Percentiles rank a stretch among this genome's conserved stretches.
Conservation (phyloP, 306 rosid species). For the Spatholobus suberectus region DNA sequence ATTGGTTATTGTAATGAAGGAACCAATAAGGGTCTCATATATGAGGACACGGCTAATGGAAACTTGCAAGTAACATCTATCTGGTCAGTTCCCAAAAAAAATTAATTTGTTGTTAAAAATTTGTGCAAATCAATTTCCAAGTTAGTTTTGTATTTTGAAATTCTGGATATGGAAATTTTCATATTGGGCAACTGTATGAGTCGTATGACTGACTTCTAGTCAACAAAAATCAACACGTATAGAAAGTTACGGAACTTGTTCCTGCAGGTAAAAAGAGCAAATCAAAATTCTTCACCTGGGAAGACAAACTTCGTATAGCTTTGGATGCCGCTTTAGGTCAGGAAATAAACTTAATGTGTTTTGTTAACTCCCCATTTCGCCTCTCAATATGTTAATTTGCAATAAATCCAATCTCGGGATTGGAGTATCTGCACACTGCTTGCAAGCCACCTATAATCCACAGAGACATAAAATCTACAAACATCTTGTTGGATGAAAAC, state of each 20-base stretch:
- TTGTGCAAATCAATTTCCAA: not conserved
- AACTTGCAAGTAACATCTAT: no score
- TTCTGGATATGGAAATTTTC: not conserved
- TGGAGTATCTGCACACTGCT: conserved; percentile 53
- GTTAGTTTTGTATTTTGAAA: not conserved
- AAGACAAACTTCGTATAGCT: conserved; percentile 48
- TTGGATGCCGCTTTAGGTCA: conserved; percentile 51
- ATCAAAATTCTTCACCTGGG: conserved; percentile 43
- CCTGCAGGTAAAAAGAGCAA: not conserved
- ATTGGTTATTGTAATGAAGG: no score
- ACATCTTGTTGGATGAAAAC: conserved; percentile 51
- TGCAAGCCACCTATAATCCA: conserved; percentile 49
- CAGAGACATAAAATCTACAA: conserved; percentile 55
- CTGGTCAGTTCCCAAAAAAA: not conserved
- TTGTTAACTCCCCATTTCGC: not conserved
- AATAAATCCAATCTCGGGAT: conserved; percentile 31
- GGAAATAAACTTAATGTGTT: not conserved
- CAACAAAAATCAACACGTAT: not conserved
- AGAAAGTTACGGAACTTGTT: not conserved
- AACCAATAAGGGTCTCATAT: no score
- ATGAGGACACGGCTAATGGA: no score
- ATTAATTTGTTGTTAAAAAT: not conserved
- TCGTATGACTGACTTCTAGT: not conserved
- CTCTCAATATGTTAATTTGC: not conserved
- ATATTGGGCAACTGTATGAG: not conserved